These are phyloP conservation scores for Fimicolochytrium jonesii DNA, from an alignment of 192 early-diverging fungal species.

Conservation along the genomic window DNA sequence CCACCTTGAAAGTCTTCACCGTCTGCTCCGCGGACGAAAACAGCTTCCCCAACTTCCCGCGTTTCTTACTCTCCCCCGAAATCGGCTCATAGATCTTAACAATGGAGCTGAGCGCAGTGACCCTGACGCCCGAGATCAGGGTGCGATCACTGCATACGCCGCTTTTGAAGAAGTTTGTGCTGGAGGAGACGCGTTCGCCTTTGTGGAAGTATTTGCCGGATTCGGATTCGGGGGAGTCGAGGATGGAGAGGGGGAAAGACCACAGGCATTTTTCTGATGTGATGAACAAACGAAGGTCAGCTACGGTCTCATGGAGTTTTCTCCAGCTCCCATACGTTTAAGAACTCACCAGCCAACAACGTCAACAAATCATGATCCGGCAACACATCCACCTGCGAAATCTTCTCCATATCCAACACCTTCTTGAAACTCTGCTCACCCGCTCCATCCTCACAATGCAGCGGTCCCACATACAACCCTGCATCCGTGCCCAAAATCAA, in stretches of 20 bases:
- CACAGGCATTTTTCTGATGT: slow-evolving; percentile 23
- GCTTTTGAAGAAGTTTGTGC: slow-evolving; percentile 70
- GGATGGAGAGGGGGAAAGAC: slow-evolving; percentile 25
- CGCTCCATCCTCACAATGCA: slow-evolving; percentile 46
- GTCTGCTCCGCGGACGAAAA: slow-evolving; percentile 47
- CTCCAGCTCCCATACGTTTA: neutral
- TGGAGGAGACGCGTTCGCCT: slow-evolving; percentile 52
- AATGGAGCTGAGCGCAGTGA: slow-evolving; percentile 66
- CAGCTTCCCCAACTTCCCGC: slow-evolving; percentile 51
- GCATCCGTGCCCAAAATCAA: slow-evolving; percentile 81
- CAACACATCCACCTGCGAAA: slow-evolving; percentile 83
- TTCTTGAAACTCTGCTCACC: slow-evolving; percentile 35
- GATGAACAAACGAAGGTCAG: neutral
- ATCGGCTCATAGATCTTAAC: slow-evolving; percentile 73
- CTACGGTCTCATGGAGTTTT: no score
- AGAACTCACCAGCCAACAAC: slow-evolving; percentile 72
- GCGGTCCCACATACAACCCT: slow-evolving; percentile 75
- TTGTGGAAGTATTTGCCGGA: no score
- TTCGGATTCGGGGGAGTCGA: no score
- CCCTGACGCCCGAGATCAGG: slow-evolving; percentile 67
- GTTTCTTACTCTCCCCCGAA: slow-evolving; percentile 40
- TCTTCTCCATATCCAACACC: slow-evolving; percentile 66
- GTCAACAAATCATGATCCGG: slow-evolving; percentile 75
- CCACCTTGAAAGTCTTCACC: slow-evolving; percentile 57
- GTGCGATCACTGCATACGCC: slow-evolving; percentile 54